phyloP scores from a whole-genome alignment of 2,329 filamentous ascomycete genomes.

The Eurotiales sp. region DNA sequence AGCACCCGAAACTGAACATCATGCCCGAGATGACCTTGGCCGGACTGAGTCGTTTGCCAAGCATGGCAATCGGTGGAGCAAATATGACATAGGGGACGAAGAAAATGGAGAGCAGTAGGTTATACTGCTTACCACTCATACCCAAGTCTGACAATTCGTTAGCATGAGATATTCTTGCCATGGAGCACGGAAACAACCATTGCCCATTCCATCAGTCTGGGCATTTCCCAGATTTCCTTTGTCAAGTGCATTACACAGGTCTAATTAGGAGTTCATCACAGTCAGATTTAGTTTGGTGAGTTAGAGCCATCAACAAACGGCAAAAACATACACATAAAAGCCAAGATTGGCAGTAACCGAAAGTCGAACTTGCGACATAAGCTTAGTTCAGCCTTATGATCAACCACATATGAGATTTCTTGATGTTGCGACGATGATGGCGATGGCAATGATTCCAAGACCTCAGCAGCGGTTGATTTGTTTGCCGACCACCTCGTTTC shows the following conservation, averaged over 20 bases:
- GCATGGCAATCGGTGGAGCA: conserved; percentile 61
- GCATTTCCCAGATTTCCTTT: conserved; percentile 55
- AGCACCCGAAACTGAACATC: conserved; percentile 65
- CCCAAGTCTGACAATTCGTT: conserved; percentile 42
- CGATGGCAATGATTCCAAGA: conserved; percentile 16
- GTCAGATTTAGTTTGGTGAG: not conserved
- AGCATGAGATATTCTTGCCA: not conserved
- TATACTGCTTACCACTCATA: conserved; percentile 63
- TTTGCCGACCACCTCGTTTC: not conserved
- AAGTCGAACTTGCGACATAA: conserved; percentile 53
- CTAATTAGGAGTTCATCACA: too few species aligned
- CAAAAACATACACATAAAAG: conserved; percentile 50
- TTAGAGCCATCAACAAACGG: not conserved
- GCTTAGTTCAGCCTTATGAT: conserved; percentile 44
- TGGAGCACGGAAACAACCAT: conserved; percentile 23
- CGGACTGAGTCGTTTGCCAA: conserved; percentile 66
- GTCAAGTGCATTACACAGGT: conserved; percentile 54
- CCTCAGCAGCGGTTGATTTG: not conserved
- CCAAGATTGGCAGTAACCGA: conserved; percentile 53
- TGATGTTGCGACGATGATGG: not conserved
- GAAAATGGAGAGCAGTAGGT: conserved; percentile 67
- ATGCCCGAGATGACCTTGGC: conserved; percentile 61
- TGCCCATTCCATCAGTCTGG: conserved; percentile 50
- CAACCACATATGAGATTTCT: conserved; percentile 34
- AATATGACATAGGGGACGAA: conserved; percentile 71